Percentiles rank a stretch among this genome's conserved stretches.
These are phyloP conservation scores for Aspergillus aculeatinus DNA, from an alignment of 2,329 filamentous ascomycete species.

Conservation along the genomic window DNA sequence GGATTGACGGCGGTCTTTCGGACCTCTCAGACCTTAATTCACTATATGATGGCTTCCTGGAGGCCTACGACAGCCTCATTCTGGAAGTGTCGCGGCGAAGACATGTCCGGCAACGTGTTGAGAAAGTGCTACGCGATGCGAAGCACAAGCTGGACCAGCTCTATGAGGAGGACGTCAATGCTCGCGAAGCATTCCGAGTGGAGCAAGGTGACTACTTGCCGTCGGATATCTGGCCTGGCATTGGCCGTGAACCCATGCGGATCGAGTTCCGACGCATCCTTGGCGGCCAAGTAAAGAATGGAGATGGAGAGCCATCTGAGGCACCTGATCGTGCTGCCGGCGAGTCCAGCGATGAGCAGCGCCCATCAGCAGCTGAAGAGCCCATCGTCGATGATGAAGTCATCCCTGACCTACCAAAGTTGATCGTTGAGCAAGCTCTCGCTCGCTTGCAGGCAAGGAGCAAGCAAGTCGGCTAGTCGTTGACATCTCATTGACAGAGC, in stretches of 20 bases:
- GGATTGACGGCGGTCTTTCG: slow-evolving; percentile 66
- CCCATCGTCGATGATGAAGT: slow-evolving; percentile 31
- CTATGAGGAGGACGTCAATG: slow-evolving; percentile 67
- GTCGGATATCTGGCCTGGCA: slow-evolving; percentile 79
- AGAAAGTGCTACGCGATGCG: slow-evolving; percentile 73
- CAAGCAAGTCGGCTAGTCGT: slow-evolving; percentile 18
- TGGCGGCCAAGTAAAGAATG: slow-evolving; percentile 34
- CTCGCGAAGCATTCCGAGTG: slow-evolving; percentile 74
- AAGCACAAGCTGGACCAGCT: slow-evolving; percentile 73
- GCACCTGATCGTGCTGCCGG: slow-evolving; percentile 7
- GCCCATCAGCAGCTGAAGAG: slow-evolving; percentile 11
- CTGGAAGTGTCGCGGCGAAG: slow-evolving; percentile 78
- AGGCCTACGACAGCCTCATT: slow-evolving; percentile 79
- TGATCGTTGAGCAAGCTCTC: slow-evolving; percentile 45
- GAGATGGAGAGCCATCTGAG: slow-evolving; percentile 11
- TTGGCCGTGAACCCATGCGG: slow-evolving; percentile 58
- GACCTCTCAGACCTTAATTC: slow-evolving; percentile 74
- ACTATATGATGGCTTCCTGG: slow-evolving; percentile 86
- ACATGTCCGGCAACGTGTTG: slow-evolving; percentile 70
- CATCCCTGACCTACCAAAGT: slow-evolving; percentile 44
- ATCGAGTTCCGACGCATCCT: slow-evolving; percentile 41
- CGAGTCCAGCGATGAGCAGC: slow-evolving; percentile 7
- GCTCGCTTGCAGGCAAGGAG: slow-evolving; percentile 38
- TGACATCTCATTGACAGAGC: background rate
- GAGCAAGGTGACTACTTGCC: slow-evolving; percentile 86